phyloP scores from a whole-genome alignment of 371 early-diverging fungal species.

The Mucor indicus region DNA sequence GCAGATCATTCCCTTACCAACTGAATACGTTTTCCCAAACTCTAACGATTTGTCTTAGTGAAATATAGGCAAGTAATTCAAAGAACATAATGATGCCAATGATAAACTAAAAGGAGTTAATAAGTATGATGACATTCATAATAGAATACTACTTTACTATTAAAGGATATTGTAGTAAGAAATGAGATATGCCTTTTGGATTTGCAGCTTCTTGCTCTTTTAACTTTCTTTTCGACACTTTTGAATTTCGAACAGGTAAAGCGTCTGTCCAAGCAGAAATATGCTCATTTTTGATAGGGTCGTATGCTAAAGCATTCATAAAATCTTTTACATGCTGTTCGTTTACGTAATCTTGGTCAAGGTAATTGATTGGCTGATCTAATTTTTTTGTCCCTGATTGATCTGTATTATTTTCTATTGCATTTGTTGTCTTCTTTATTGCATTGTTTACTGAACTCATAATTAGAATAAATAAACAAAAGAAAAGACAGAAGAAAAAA shows the following conservation, averaged over 20 bases:
- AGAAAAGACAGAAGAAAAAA: no score
- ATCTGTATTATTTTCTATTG: constrained; percentile 12
- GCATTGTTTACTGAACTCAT: no score
- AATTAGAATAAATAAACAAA: no score
- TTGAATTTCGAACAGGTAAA: constrained; percentile 34
- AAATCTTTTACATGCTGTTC: constrained; percentile 53
- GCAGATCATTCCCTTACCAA: constrained; percentile 45
- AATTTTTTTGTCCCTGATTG: constrained; percentile 10
- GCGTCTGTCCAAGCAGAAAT: constrained; percentile 53
- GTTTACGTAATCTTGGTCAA: constrained; percentile 42
- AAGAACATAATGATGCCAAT: constrained; percentile 62
- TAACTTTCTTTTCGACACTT: constrained; percentile 29
- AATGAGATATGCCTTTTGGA: constrained; percentile 49
- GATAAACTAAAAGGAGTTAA: constrained; percentile 49
- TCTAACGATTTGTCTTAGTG: constrained; percentile 69
- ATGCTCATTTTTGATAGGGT: constrained; percentile 43
- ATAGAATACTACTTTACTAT: no score
- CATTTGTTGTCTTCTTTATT: constrained; percentile 23
- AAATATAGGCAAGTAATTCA: constrained; percentile 67
- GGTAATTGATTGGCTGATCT: neutral
- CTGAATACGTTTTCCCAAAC: constrained; percentile 70
- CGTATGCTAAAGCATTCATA: constrained; percentile 42
- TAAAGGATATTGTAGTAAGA: constrained; percentile 58
- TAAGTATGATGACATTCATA: no score
- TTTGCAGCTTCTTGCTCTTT: constrained; percentile 28